Conservation (phyloP, 2,329 filamentous ascomycete genomes). For the Talaromyces pinophilus region DNA sequence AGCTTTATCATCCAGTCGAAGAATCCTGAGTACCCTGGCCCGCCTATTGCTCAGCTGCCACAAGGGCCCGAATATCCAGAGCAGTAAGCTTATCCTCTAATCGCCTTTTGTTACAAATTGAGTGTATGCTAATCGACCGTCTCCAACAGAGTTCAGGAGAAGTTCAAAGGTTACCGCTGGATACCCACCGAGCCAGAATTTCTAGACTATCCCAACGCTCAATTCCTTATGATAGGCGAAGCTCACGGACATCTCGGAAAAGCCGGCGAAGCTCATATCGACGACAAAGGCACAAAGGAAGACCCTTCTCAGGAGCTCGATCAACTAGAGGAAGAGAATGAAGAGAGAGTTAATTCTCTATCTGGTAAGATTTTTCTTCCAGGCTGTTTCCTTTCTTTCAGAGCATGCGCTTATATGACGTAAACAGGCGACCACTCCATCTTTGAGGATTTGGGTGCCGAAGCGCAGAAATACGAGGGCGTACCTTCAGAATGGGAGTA, state of each 20-base stretch:
- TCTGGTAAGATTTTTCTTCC: constrained; percentile 44
- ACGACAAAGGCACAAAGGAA: constrained; percentile 58
- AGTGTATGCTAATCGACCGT: background rate
- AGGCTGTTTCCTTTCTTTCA: background rate
- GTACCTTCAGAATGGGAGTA: constrained; percentile 62
- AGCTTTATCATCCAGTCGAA: constrained; percentile 79
- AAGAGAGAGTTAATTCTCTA: constrained; percentile 63
- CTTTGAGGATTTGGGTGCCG: constrained; percentile 60
- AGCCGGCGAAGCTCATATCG: constrained; percentile 36
- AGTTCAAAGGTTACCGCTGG: constrained; percentile 75
- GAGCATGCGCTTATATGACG: background rate
- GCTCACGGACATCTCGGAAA: constrained; percentile 38
- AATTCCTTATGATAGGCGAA: constrained; percentile 76
- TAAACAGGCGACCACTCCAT: constrained; percentile 59
- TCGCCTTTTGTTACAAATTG: background rate
- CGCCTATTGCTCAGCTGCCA: constrained; percentile 63
- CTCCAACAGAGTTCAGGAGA: constrained; percentile 61
- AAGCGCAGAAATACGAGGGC: constrained; percentile 65
- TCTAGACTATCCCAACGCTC: constrained; percentile 71
- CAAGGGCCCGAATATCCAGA: constrained; percentile 69
- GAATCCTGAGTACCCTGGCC: constrained; percentile 71
- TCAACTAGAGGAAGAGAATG: constrained; percentile 73
- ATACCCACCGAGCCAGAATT: constrained; percentile 70
- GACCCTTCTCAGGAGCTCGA: constrained; percentile 71
- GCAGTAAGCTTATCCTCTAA: constrained; percentile 52